phyloP scores from a whole-genome alignment of 73 alveolate species.

The Tetrahymena malaccensis region DNA sequence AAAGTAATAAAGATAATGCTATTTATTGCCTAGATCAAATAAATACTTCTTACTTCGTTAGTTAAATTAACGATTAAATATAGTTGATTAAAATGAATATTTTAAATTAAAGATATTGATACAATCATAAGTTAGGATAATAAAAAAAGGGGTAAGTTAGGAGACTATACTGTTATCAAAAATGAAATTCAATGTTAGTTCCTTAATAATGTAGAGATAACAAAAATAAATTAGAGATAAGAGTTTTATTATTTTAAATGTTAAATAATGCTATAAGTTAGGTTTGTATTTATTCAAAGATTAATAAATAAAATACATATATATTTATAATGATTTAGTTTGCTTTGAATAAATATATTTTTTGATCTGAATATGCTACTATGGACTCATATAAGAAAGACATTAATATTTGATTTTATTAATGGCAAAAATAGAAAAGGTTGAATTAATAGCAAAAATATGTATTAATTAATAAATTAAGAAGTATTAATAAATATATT shows the following conservation, averaged over 20 bases:
- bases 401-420: background rate
- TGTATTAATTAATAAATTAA: background rate
- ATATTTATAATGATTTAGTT: too few species aligned
- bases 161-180: too few species aligned
- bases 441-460: background rate
- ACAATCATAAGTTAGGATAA: too few species aligned
- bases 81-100: too few species aligned
- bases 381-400: background rate
- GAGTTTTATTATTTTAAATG: background rate
- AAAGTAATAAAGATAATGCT: too few species aligned
- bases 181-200: too few species aligned
- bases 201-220: background rate
- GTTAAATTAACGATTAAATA: too few species aligned
- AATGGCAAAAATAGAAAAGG: background rate
- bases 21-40: too few species aligned
- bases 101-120: too few species aligned
- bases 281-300: background rate
- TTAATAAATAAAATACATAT: too few species aligned
- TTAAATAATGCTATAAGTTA: background rate
- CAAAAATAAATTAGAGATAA: background rate
- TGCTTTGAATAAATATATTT: background rate
- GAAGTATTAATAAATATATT: background rate
- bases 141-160: too few species aligned
- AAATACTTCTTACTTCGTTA: too few species aligned
- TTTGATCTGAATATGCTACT: background rate